Base-by-base conservation (phyloP, 768 basidiomycete genomes). In the Tubosaeta sp. region DNA sequence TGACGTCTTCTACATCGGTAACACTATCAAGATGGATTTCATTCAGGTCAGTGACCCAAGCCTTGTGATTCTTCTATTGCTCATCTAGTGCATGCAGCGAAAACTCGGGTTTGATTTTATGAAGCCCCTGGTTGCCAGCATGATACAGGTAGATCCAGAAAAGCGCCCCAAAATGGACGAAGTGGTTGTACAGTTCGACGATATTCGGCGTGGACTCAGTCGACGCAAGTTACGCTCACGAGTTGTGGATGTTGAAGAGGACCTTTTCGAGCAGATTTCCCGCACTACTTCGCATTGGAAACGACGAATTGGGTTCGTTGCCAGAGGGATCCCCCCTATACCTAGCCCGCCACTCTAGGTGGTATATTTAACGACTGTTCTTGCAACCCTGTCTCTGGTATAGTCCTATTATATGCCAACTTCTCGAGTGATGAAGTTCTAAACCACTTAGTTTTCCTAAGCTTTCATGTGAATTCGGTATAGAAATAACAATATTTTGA, bases 1-100 rank as follows among this genome's bases (percentile, higher is more conserved):
- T 0, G 78, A 80, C 32, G 61, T 80, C 1, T 79, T 75, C 52
- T 72, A 71, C 29, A 53, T 78, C 0, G 76, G 75, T 0, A 77
- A 77, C 42, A 19, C 70, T 8, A 64, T 76, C 11, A 58, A 53
- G 12, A 51, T 17, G 43, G 59, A 71, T n/a, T 72, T 76, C 46
- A n/a, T 70, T 0, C 41, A 62, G 51, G 74, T 76, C 46, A 50
- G 73, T 76, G 46, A n/a, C 48, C 17, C n/a, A n/a, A n/a, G 37
- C 37, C 17, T 38, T 14, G 10, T n/a, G 6, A 14, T 8, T 6
- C 1, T 14, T 17, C 37, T 4, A 38, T 16, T 19, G n/a, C 12
- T 13, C 1, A 12, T 12, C 12, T n/a, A n/a, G n/a, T n/a, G n/a
- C n/a, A 34, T 34, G 6, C 19, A 59, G 57, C 11, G 11, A 19